These are phyloP conservation scores for Cystobasidium slooffiae DNA, from an alignment of 1,284 basidiomycete species.

Conservation along the genomic window DNA sequence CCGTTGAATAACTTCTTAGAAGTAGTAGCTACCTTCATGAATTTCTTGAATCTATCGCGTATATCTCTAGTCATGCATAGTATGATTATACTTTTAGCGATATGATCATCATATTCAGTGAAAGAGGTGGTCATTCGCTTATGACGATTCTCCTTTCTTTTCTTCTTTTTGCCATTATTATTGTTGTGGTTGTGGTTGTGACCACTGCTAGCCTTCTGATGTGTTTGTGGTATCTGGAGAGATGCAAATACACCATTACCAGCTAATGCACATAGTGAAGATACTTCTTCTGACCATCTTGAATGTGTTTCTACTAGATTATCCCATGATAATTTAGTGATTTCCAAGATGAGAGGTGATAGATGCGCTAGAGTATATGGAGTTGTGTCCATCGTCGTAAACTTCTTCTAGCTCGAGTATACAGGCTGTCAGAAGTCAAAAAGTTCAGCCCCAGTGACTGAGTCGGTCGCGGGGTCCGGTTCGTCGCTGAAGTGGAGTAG, in stretches of 20 bases:
- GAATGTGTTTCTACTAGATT: conserved; percentile 4
- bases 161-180: too few species aligned
- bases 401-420: too few species aligned
- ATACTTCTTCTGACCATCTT: conserved; percentile 12
- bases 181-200: too few species aligned
- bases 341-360: background rate
- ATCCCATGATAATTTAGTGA: background rate
- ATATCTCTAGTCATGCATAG: conserved; percentile 1
- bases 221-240: too few species aligned
- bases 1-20: background rate
- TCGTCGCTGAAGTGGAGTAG: too few species aligned
- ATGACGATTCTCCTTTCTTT: background rate
- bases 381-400: too few species aligned
- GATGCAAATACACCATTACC: conserved; percentile 1
- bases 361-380: background rate
- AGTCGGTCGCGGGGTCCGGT: too few species aligned
- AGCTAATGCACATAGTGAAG: conserved; percentile 1
- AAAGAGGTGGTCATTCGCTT: background rate
- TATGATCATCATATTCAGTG: conserved; percentile 2
- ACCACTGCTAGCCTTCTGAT: too few species aligned
- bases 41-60: background rate
- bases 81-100: background rate
- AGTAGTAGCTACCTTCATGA: conserved; percentile 2
- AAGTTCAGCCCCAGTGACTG: too few species aligned
- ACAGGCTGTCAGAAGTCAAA: too few species aligned